A percentile compares a stretch with the other conserved stretches of the same genome.
Conservation (phyloP, 2,329 filamentous ascomycete species). For the Diatrype stigma region DNA sequence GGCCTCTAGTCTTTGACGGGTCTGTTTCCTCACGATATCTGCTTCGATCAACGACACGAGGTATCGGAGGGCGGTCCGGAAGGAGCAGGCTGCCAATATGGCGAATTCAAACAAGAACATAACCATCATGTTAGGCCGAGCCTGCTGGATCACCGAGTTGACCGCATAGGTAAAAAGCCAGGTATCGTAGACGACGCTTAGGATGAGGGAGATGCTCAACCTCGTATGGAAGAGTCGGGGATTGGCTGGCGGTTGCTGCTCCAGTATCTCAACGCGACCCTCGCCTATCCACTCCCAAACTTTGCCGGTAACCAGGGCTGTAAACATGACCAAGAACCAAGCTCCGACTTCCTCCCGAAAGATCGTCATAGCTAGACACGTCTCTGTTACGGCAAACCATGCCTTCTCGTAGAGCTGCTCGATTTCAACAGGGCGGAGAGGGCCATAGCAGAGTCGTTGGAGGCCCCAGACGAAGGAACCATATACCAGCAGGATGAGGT, state of each 20-base stretch:
- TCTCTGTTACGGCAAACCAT: conserved; percentile 98
- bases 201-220: conserved; percentile 69
- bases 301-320: conserved; percentile 85
- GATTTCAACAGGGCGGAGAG: conserved; percentile 86
- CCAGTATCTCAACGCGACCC: conserved; percentile 86
- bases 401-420: conserved; percentile 96
- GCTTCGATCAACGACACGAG: conserved; percentile 73
- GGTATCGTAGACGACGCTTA: conserved; percentile 76
- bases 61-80: conserved; percentile 77
- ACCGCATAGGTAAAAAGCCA: conserved; percentile 79
- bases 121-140: conserved; percentile 98
- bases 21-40: conserved; percentile 70
- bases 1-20: conserved; percentile 62
- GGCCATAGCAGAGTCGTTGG: conserved; percentile 86
- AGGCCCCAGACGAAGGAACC: conserved; percentile 79
- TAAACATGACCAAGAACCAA: conserved; percentile 96
- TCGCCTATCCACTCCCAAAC: conserved; percentile 99
- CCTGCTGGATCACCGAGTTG: conserved; percentile 77
- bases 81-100: conserved; percentile 73
- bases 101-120: conserved; percentile 99
- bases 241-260: conserved; percentile 90
- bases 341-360: conserved; percentile 93
- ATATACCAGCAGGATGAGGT: conserved; percentile 79
- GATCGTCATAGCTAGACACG: conserved; percentile 95
- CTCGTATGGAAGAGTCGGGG: conserved; percentile 83